Evolutionary conservation across 306 rosid genomes (phyloP).

Genomic region (Dryas octopetala): DNA sequence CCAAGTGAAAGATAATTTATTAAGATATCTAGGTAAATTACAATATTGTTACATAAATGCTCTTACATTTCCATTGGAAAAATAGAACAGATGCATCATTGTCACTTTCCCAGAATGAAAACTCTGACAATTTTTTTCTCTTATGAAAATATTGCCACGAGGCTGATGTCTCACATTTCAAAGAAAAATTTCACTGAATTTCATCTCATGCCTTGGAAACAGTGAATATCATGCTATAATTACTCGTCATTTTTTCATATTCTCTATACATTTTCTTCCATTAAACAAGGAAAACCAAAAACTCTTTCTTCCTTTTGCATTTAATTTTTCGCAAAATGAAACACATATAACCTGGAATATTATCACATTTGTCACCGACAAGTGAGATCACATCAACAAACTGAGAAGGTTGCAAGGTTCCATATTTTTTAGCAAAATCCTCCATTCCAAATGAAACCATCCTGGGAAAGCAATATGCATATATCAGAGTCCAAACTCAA

Average conservation of each 20-base stretch:
- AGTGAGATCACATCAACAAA: conserved; percentile 87
- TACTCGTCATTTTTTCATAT: not conserved
- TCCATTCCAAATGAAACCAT: conserved; percentile 95
- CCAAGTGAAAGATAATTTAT: not conserved
- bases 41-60: not conserved
- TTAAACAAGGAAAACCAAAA: not conserved
- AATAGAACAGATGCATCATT: not conserved
- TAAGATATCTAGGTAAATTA: not conserved
- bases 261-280: too few species aligned
- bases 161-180: not conserved
- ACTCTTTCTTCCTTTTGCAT: not conserved
- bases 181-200: not conserved
- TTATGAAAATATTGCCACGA: not conserved
- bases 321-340: conserved; percentile 11
- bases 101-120: not conserved
- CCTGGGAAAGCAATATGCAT: conserved; percentile 40
- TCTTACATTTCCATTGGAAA: not conserved
- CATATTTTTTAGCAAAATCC: conserved; percentile 71
- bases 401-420: conserved; percentile 80
- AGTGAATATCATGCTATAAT: not conserved
- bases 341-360: conserved; percentile 77
- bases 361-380: conserved; percentile 86
- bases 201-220: not conserved
- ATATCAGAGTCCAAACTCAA: conserved; percentile 20
- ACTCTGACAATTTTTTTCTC: not conserved